Base-by-base conservation (phyloP, 257 asterid genomes). In the Gentiana macrophylla region DNA sequence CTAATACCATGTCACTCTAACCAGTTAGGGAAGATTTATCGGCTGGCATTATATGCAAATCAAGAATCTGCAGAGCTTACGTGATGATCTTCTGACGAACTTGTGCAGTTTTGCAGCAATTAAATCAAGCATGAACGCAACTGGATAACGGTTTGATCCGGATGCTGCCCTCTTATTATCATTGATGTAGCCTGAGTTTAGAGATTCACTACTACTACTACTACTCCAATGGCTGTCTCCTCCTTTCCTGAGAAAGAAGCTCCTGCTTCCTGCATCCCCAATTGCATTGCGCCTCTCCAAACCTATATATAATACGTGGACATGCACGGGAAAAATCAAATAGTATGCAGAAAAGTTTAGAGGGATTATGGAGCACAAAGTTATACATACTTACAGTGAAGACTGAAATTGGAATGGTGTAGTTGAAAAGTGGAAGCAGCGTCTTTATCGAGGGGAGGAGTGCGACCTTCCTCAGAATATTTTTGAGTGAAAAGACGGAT, bases 351-450 rank as follows among this genome's bases (percentile, higher is more conserved):
- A 24, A 38, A 38, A 3, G 8, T 38, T 38, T 38, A 0, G 8
- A 38, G 44, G 44, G 4, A 38, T 38, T 38, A 7, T 38, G 4
- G 44, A 38, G 8, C 44, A 24, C 24, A 24, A 24, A 24, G 24
- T 24, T 1, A 24, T 24, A 24, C 24, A 24, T 24, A 24, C 24
- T 24, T 24, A 24, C 24, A 24, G 54, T 86, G 67, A 62, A 84
- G 94, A 49, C 91, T 84, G 80, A 84, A 86, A 63, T 76, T 50
- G 51, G 95, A 86, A 35, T 76, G 64, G 60, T 84, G 89, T 15
- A 86, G 68, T 35, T 78, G 76, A 56, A 68, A 79, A 3, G 74
- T 54, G 13, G 89, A 76, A 56, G 72, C 72, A 13, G 73, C 72
- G 55, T 75, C 61, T 53, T 69, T 76, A 45, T 72, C 76, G 4